Conservation (phyloP, 371 early-diverging fungal species). For the Lichtheimia ramosa region DNA sequence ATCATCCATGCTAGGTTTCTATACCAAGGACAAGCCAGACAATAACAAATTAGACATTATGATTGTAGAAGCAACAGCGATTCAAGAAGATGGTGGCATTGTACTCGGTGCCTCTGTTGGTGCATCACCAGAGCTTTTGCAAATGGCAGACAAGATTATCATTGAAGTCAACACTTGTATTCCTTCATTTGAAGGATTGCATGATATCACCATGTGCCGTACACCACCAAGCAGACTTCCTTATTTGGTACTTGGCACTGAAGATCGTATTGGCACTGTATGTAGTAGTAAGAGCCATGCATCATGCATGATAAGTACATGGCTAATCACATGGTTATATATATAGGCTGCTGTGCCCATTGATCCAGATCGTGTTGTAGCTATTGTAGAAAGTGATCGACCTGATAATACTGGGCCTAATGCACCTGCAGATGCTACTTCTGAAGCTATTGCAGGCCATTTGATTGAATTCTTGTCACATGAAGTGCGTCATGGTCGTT, state of each 20-base stretch:
- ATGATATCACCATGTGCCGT: slow-evolving; percentile 41
- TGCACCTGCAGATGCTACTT: slow-evolving; percentile 42
- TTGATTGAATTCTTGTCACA: slow-evolving; percentile 53
- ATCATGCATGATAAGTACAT: background rate
- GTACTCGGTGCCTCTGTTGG: slow-evolving; percentile 57
- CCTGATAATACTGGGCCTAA: slow-evolving; percentile 50
- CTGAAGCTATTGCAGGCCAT: slow-evolving; percentile 46
- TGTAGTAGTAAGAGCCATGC: no score
- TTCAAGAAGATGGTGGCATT: slow-evolving; percentile 53
- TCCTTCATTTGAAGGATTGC: slow-evolving; percentile 55
- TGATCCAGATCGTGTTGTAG: slow-evolving; percentile 49
- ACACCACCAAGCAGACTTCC: slow-evolving; percentile 50
- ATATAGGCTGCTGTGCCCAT: slow-evolving; percentile 46
- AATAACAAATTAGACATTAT: slow-evolving; percentile 50
- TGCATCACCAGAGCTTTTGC: slow-evolving; percentile 51
- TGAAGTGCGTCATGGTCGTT: slow-evolving; percentile 50
- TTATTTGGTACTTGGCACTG: slow-evolving; percentile 45
- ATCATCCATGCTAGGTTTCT: slow-evolving; percentile 24
- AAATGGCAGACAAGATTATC: slow-evolving; percentile 53
- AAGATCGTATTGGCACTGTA: slow-evolving; percentile 54
- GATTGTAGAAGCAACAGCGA: slow-evolving; percentile 55
- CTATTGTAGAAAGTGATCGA: slow-evolving; percentile 43
- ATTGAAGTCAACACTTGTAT: slow-evolving; percentile 56
- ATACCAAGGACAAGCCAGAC: slow-evolving; percentile 48
- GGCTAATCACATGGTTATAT: background rate